A percentile compares a stretch with the other conserved stretches of the same genome.
Evolutionary conservation across 1,139 yeast species (phyloP).

Genomic region (Debaryomyces subglobosus): DNA sequence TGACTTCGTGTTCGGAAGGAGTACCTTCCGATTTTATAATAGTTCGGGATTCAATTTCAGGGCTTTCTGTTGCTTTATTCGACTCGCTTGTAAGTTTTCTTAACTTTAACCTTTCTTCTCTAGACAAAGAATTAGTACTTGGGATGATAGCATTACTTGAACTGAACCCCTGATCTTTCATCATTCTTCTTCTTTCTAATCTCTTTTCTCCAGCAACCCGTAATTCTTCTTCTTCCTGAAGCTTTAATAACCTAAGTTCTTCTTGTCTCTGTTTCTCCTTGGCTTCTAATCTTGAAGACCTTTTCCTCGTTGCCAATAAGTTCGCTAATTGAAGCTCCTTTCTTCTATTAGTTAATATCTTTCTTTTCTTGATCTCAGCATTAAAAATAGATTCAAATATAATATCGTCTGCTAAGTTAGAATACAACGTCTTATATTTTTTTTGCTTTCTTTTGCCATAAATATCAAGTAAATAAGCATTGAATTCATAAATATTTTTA

Average conservation of each 20-base stretch:
- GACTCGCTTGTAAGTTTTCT: constrained; percentile 26
- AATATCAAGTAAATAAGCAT: constrained; percentile 22
- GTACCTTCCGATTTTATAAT: neutral
- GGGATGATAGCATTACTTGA: constrained; percentile 9
- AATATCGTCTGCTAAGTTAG: constrained; percentile 20
- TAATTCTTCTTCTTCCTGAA: constrained; percentile 35
- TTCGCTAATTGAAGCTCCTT: constrained; percentile 53
- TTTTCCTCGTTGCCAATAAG: constrained; percentile 51
- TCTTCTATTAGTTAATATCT: constrained; percentile 42
- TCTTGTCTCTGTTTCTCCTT: constrained; percentile 48
- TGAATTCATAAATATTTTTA: constrained; percentile 37
- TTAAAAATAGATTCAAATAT: constrained; percentile 28
- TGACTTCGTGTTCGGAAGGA: neutral
- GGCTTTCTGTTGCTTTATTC: constrained; percentile 1
- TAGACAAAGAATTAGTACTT: constrained; percentile 30
- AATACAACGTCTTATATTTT: constrained; percentile 22
- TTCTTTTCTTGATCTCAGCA: constrained; percentile 43
- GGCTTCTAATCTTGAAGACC: constrained; percentile 54
- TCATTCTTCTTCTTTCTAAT: constrained; percentile 37
- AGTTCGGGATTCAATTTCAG: neutral
- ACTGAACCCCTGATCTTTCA: constrained; percentile 17
- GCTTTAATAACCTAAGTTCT: constrained; percentile 36
- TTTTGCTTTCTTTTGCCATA: constrained; percentile 20
- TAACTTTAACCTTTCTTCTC: constrained; percentile 48
- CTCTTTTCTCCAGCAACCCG: constrained; percentile 40